Evolutionary conservation across 345 rosid genomes (phyloP), one percentile per base, ranked within the genome.

Genomic region (Trapa bicornis): DNA sequence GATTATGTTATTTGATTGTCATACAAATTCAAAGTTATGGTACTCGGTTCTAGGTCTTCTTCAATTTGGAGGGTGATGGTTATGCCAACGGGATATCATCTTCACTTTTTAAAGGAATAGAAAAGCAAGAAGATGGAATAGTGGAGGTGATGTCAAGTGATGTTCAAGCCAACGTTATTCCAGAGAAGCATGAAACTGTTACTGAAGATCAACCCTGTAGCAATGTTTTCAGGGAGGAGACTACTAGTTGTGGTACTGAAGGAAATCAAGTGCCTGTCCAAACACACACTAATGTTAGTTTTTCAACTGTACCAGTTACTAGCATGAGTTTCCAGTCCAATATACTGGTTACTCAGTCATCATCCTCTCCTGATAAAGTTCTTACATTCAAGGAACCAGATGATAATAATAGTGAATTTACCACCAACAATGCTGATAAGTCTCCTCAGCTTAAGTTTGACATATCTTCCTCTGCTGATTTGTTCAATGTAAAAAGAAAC

Each of bases 51-150:
- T 76, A 94, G 99, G 97, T 88, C 76, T 77, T 70, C 71, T 60
- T 89, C 74, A 92, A 87, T 52, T 70, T 84, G 84, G 99, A 89
- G 69, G 91, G 85, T 71, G 93, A 86, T 47, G 78, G 67, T 47
- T 47, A 65, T 71, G 41, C 71, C 62, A 74, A 62, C 70, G 80
- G 73, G 68, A 68, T 47, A 35, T 67, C 68, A 39, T 67, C 78
- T 69, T 52, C 70, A 48, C 66, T 22, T 22, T 22, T 39, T 71
- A 78, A 72, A 57, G 76, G 70, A 69, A 75, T 64, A 71, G 85
- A 74, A 63, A 82, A 82, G 80, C 71, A 47, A 65, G 79, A 75
- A 67, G 54, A 52, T 64, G 56, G 69, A 29, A 69, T 61, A 29
- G 61, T 56, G 47, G 88, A 72, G 66, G 74, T 68, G 71, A 72